These are phyloP conservation scores for Lactarius deliciosus DNA, from an alignment of 768 basidiomycete genomes.

Conservation along the genomic window DNA sequence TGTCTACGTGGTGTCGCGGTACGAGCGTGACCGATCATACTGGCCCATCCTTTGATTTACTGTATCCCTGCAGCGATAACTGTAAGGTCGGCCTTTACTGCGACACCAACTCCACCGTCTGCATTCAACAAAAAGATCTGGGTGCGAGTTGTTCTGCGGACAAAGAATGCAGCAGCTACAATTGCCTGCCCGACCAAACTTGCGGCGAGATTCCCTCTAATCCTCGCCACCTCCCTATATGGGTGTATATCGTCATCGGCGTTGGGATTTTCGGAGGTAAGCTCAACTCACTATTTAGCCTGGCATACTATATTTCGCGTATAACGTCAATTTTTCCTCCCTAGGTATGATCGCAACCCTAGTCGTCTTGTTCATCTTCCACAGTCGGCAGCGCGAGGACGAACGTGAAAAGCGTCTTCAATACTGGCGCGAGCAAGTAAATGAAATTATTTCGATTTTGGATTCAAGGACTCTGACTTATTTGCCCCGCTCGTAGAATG, in stretches of 20 bases:
- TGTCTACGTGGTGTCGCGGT: slow-evolving; percentile 82
- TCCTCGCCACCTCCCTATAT: slow-evolving; percentile 60
- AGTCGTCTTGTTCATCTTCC: slow-evolving; percentile 64
- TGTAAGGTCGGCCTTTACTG: slow-evolving; percentile 76
- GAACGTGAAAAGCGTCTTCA: slow-evolving; percentile 84
- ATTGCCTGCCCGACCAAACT: slow-evolving; percentile 59
- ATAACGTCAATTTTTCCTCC: slow-evolving; percentile 2
- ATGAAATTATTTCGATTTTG: slow-evolving; percentile 5
- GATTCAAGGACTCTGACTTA: not conserved
- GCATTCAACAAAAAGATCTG: slow-evolving; percentile 56
- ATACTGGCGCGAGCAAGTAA: slow-evolving; percentile 87
- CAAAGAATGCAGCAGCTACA: slow-evolving; percentile 71
- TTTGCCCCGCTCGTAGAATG: slow-evolving; percentile 46
- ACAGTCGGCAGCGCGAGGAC: slow-evolving; percentile 66
- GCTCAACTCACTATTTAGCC: slow-evolving; percentile 24
- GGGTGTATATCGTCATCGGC: slow-evolving; percentile 72
- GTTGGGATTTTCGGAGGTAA: slow-evolving; percentile 71
- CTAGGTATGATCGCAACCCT: slow-evolving; percentile 76
- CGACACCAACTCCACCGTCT: slow-evolving; percentile 57
- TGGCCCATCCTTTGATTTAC: slow-evolving; percentile 3
- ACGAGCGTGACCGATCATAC: slow-evolving; percentile 8
- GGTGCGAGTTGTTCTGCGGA: slow-evolving; percentile 61
- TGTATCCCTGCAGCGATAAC: slow-evolving; percentile 52
- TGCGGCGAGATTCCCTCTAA: slow-evolving; percentile 63
- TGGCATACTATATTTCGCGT: too few species aligned